A percentile compares a stretch with the other conserved stretches of the same genome.
Evolutionary conservation across 306 rosid genomes (phyloP).

Genomic region (Clitoria ternatea): DNA sequence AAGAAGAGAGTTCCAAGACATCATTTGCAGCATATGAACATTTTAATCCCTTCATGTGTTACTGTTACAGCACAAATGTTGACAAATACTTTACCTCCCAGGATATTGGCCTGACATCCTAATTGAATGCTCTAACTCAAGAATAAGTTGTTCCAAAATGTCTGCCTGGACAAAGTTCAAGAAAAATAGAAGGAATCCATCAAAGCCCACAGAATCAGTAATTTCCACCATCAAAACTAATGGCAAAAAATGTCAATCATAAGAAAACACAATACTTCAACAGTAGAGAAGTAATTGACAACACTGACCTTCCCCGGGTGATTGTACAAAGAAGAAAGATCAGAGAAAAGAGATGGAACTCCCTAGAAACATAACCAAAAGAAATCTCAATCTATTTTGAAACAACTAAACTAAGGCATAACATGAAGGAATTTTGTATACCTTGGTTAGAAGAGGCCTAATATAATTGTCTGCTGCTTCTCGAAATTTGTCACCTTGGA

Average conservation of each 20-base stretch:
- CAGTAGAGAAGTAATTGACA: constrained; percentile 12
- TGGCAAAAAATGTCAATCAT: not conserved
- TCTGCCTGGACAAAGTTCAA: constrained; percentile 63
- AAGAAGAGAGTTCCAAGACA: not conserved
- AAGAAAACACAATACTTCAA: not conserved
- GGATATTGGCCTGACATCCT: constrained; percentile 59
- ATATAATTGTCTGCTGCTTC: constrained; percentile 88
- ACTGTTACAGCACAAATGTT: not conserved
- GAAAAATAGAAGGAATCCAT: constrained; percentile 9
- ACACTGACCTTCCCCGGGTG: constrained; percentile 86
- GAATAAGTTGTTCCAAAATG: constrained; percentile 85
- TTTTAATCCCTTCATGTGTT: constrained; percentile 1
- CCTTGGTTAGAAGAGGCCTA: constrained; percentile 95
- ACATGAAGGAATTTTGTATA: constrained; percentile 21
- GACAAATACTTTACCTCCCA: constrained; percentile 55
- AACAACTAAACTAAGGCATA: constrained; percentile 18
- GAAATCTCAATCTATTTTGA: constrained; percentile 21
- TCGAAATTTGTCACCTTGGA: constrained; percentile 72
- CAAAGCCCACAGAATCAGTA: constrained; percentile 7
- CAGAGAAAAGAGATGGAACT: constrained; percentile 94
- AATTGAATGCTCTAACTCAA: constrained; percentile 73
- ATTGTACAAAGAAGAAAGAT: constrained; percentile 87
- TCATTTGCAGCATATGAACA: not conserved
- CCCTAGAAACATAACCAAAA: constrained; percentile 58
- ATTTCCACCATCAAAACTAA: not conserved